These are phyloP conservation scores for Pyricularia sp. DNA, from an alignment of 2,329 filamentous ascomycete species.

Conservation along the genomic window DNA sequence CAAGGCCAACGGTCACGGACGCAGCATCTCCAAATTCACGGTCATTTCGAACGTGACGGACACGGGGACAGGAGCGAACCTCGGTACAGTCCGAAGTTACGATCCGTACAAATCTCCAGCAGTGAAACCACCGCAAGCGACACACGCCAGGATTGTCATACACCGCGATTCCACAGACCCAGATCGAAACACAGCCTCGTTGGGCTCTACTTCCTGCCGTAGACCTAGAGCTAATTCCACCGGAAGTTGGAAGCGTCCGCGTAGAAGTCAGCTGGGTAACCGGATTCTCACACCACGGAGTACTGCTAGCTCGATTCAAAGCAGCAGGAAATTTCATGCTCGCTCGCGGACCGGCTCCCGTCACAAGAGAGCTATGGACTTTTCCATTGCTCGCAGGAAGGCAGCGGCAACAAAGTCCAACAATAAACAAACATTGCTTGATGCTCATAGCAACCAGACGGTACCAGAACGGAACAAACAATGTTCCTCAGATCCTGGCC, in stretches of 20 bases:
- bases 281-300: conserved; percentile 20
- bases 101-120: conserved; percentile 70
- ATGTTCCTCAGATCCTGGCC: conserved; percentile 10
- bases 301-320: conserved; percentile 38
- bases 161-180: conserved; percentile 35
- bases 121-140: conserved; percentile 32
- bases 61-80: conserved; percentile 22
- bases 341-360: conserved; percentile 30
- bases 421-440: conserved; percentile 1
- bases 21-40: conserved; percentile 48
- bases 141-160: conserved; percentile 55
- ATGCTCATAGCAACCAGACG: not conserved
- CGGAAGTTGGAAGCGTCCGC: conserved; percentile 12
- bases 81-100: conserved; percentile 50
- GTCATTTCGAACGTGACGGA: conserved; percentile 51
- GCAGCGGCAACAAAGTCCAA: conserved; percentile 4
- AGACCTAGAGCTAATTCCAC: not conserved
- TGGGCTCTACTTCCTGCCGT: not conserved
- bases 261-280: conserved; percentile 15
- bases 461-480: conserved; percentile 9
- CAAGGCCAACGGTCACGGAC: conserved; percentile 32
- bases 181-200: not conserved
- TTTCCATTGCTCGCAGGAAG: conserved; percentile 22
- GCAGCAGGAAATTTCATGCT: conserved; percentile 27
- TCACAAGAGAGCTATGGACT: conserved; percentile 41